Base-by-base conservation (phyloP, 139 green algal species). In the Chlamydomonas sphaeroides region DNA sequence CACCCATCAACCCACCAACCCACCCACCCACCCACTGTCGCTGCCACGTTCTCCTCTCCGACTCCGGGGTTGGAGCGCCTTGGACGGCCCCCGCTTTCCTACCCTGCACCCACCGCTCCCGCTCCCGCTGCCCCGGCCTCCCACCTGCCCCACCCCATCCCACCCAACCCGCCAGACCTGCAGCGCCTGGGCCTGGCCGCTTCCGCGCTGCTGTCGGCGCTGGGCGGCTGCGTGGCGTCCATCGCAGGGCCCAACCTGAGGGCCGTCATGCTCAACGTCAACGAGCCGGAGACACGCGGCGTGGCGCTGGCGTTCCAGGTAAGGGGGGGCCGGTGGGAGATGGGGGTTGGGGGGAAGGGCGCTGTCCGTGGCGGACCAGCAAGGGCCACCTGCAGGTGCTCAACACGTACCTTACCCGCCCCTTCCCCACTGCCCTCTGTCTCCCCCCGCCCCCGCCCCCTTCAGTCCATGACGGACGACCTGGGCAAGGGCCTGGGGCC, bases 211-310 rank as follows among this genome's bases (percentile, higher is more conserved):
- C 77, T 94, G 49, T 71, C 87, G 28, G 79, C 89, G 5, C 30
- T 94, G 25, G 78, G 80, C 28, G 89, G 89, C 4, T 59, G 56
- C 6, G 30, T 92, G 20, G 84, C 84, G 42, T 86, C 73, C 49
- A 78, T 90, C 30, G 86, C 90, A 25, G 90, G 92, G 0, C 92
- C 93, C 35, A 93, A 92, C 87, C 78, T 94, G 32, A 75, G 88
- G 42, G 91, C 94, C 25, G 90, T 95, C 72, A 89, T 98, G 71
- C 77, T 97, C 38, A 96, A 97, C 65, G 91, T 96, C 21, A 97
- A 97, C 87, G 89, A 95, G 77, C 95, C 95, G 4, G 93, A 97
- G 83, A 91, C 85, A 18, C 85, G 95, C 0, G 95, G 95, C 15
- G 85, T 96, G 20, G 91, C 94, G 20, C 86, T 97, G 30, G 95